These are phyloP conservation scores for Helicocarpus griseus DNA, from an alignment of 2,329 filamentous ascomycete genomes.

Conservation along the genomic window DNA sequence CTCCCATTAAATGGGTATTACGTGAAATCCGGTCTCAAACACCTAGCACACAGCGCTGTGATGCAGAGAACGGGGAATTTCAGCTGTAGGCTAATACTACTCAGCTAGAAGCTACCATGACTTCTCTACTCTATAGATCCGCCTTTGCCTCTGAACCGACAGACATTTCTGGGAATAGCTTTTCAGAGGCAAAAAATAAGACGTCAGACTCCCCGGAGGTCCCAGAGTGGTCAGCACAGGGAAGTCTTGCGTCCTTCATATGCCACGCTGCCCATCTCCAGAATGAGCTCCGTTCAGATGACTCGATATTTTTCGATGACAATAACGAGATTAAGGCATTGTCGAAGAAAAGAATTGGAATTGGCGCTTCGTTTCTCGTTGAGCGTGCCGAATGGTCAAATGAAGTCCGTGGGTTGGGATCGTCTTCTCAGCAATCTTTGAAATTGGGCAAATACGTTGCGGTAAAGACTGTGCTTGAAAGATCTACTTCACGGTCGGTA, in stretches of 20 bases:
- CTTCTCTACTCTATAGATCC: not conserved
- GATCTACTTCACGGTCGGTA: not conserved
- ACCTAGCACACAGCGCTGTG: no score
- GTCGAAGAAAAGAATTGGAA: not conserved
- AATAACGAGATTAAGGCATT: not conserved
- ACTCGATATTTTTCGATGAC: constrained; percentile 2
- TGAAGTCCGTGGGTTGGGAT: not conserved
- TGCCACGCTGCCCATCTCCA: not conserved
- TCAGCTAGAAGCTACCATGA: not conserved
- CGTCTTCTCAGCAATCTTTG: not conserved
- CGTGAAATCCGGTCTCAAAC: no score
- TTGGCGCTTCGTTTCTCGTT: not conserved
- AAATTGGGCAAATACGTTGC: constrained; percentile 3
- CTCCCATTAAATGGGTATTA: no score
- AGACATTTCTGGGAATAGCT: not conserved
- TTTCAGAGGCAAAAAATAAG: not conserved
- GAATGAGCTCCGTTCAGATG: constrained; percentile 1
- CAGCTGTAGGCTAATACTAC: no score
- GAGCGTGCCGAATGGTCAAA: constrained; percentile 1
- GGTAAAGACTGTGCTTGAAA: not conserved
- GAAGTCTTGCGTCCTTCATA: constrained; percentile 4
- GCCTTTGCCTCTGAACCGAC: not conserved
- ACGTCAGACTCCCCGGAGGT: not conserved
- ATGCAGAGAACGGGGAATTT: no score
- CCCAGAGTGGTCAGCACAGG: not conserved